Base-by-base conservation (phyloP, 106 monocot species). In the Platanthera zijinensis region DNA sequence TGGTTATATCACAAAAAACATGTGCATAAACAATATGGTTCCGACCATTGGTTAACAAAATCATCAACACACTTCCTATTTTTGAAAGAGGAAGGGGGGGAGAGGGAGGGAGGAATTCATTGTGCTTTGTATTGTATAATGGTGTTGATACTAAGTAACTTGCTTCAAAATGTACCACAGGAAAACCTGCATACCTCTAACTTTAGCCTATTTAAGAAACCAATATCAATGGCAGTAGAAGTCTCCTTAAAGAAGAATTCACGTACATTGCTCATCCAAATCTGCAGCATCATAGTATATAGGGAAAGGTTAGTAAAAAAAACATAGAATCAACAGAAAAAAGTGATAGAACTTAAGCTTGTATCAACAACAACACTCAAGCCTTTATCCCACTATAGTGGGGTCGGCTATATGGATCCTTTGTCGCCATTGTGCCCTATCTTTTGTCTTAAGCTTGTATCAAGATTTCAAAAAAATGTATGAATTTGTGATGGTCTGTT, bases 161-260 rank as follows among this genome's bases (percentile, higher is more conserved):
- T 32, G 2, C 10, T 4, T 66, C 4, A 25, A 19, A 48, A 0
- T 17, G 13, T 48, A 48, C 25, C n/a, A 70, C 5, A 48, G 49
- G 15, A 73, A 71, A 63, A 70, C 57, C 51, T 73, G 48, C 79
- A 52, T 50, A 90, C 93, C 87, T 88, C 78, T 52, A 77, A 53
- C 73, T 84, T 90, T 30, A 93, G 75, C 70, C 76, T 84, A 73
- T 81, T 75, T 52, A 90, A 82, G 69, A 80, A 76, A 75, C 78
- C 74, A 54, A 93, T 75, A 39, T 90, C 84, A 39, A 93, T 50
- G 10, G 74, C 52, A 51, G 64, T 84, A 77, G 81, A 69, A 5
- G 56, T 83, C 77, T 82, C 80, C 5, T 78, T 74, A 32, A 71
- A 81, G 46, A 88, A 62, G 77, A 77, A 93, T 48, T 73, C 64